Percentiles rank a stretch among this genome's conserved stretches.
Conservation (phyloP, 2,329 filamentous ascomycete genomes). For the Emmonsiellopsis sp. region DNA sequence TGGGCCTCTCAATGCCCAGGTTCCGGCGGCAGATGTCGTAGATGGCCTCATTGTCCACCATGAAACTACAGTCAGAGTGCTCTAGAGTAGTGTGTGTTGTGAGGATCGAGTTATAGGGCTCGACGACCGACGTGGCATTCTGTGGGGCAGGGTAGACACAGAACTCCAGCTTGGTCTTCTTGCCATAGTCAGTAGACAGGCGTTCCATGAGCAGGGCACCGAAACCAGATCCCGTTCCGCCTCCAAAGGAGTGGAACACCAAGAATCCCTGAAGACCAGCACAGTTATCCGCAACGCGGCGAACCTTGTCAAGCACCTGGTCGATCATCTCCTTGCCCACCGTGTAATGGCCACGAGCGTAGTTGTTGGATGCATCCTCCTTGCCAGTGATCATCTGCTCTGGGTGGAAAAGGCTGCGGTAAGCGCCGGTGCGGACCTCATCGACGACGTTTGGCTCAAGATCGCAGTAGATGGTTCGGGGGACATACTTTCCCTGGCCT, state of each 20-base stretch:
- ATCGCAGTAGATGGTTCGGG: slow-evolving; percentile 98
- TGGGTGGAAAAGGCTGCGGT: slow-evolving; percentile 95
- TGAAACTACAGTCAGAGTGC: slow-evolving; percentile 99
- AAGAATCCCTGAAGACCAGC: slow-evolving; percentile 97
- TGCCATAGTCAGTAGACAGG: slow-evolving; percentile 96
- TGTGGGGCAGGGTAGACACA: slow-evolving; percentile 97
- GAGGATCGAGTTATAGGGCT: slow-evolving; percentile 99
- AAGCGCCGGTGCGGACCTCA: slow-evolving; percentile 94
- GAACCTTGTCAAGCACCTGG: slow-evolving; percentile 93
- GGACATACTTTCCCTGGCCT: slow-evolving; percentile 99
- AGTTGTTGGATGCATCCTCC: slow-evolving; percentile 99
- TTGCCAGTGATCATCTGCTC: slow-evolving; percentile 99
- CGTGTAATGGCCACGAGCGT: slow-evolving; percentile 98
- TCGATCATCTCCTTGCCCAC: slow-evolving; percentile 99
- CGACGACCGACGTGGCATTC: slow-evolving; percentile 93
- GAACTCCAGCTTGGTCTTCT: slow-evolving; percentile 99
- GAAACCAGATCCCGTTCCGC: slow-evolving; percentile 97
- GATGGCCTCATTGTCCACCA: slow-evolving; percentile 99
- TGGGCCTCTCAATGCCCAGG: slow-evolving; percentile 91
- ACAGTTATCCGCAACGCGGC: slow-evolving; percentile 95
- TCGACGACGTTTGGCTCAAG: slow-evolving; percentile 99
- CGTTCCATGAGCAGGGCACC: slow-evolving; percentile 98
- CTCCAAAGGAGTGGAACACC: slow-evolving; percentile 99
- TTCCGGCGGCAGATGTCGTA: slow-evolving; percentile 99
- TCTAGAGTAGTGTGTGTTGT: slow-evolving; percentile 98